Conservation (phyloP, 805 yeast genomes). For the Clavispora carvajalis region DNA sequence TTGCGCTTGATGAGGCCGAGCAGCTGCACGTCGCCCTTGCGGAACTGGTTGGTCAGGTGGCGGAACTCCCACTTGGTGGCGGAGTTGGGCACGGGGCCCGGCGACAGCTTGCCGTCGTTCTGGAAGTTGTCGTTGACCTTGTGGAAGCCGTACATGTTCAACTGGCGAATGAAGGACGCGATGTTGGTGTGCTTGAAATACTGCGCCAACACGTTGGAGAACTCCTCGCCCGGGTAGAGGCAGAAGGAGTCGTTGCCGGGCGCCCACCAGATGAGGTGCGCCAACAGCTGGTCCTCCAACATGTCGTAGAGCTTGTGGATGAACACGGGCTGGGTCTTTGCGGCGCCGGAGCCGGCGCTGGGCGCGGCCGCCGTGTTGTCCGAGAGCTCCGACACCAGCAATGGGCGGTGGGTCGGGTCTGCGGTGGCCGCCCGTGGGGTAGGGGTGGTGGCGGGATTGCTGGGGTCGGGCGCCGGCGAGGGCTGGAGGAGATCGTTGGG, state of each 20-base stretch:
- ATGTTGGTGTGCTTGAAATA: slow-evolving; percentile 48
- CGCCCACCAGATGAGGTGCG: slow-evolving; percentile 85
- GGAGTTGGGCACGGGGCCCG: slow-evolving; percentile 16
- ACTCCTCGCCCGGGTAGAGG: slow-evolving; percentile 82
- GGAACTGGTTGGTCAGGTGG: slow-evolving; percentile 73
- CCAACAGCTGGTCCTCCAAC: slow-evolving; percentile 71
- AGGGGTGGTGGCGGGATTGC: background rate
- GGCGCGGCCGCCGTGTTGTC: background rate
- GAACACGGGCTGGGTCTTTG: slow-evolving; percentile 47
- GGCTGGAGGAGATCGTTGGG: background rate
- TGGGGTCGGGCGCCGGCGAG: no score
- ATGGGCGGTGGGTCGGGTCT: background rate
- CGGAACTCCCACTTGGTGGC: slow-evolving; percentile 73
- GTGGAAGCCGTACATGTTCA: slow-evolving; percentile 44
- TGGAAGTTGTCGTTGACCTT: slow-evolving; percentile 39
- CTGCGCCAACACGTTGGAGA: slow-evolving; percentile 61
- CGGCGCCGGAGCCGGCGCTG: background rate
- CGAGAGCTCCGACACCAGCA: background rate
- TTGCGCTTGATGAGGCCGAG: slow-evolving; percentile 75
- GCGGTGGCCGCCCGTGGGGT: background rate
- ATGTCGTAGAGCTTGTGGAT: slow-evolving; percentile 87
- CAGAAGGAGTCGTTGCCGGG: slow-evolving; percentile 65
- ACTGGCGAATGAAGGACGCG: slow-evolving; percentile 39
- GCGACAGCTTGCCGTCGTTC: slow-evolving; percentile 13
- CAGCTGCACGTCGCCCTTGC: slow-evolving; percentile 73